Evolutionary conservation across 352 stramenopile species (phyloP), one percentile per base, ranked within the genome.

Genomic region (Globisporangium perplexum): DNA sequence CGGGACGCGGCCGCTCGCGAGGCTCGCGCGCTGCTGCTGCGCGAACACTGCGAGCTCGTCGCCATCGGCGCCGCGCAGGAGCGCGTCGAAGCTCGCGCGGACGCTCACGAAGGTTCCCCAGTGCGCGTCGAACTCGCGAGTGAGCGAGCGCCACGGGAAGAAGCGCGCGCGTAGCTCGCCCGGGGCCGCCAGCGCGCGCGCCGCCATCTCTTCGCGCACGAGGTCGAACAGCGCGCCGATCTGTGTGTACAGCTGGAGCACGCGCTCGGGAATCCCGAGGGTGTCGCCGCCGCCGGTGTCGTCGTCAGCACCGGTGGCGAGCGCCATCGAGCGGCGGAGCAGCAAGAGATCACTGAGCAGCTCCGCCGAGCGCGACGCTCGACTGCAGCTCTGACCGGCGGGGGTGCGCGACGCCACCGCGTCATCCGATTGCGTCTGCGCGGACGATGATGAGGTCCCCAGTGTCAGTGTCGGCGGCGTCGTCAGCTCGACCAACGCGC

Each of bases 261-360:
- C 35, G 3, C 26, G 26, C 26, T 47, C 45, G 7, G 45, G 53
- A 6, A 59, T 47, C 6, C 8, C 24, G n/a, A 30, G 6, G 20
- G 31, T 43, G 1, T 17, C 20, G 18, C 4, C 7, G 7, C 20
- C 11, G 8, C 7, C 1, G 14, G 6, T 47, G 23, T 50, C 52
- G 26, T 50, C 15, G 8, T 44, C 31, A 33, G n/a, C n/a, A n/a
- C n/a, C n/a, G n/a, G n/a, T n/a, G n/a, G n/a, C n/a, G n/a, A n/a
- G n/a, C 63, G 45, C 66, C 51, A 26, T 26, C 1, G 56, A 62
- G 0, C 31, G 56, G 0, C 24, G 11, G 14, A 73, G 33, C 5
- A 57, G 65, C 26, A 73, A 15, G 17, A 73, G 18, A 22, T 76
- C 68, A 30, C 35, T 67, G 3, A 73, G 38, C 22, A 76, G 20